Conservation (phyloP, 2,329 filamentous ascomycete species). For the Diaporthe vaccinii region DNA sequence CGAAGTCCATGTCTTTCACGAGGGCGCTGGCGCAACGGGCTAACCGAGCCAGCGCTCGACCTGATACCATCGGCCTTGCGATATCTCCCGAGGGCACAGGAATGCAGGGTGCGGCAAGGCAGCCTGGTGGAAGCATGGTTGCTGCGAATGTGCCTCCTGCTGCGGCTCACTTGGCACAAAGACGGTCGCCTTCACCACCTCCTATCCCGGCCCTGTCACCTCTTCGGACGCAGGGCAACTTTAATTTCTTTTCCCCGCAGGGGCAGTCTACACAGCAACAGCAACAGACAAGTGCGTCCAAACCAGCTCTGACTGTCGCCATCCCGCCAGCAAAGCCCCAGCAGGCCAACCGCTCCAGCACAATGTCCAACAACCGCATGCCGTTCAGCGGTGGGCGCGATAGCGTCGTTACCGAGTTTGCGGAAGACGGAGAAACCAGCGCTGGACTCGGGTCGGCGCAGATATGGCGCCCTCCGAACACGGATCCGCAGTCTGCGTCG, state of each 20-base stretch:
- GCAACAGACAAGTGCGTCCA: constrained; percentile 45
- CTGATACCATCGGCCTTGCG: constrained; percentile 60
- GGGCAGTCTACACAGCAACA: constrained; percentile 37
- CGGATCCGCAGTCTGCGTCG: constrained; percentile 59
- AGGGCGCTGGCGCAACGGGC: constrained; percentile 43
- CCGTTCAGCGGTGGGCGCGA: constrained; percentile 49
- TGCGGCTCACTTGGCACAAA: not conserved
- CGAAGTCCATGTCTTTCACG: constrained; percentile 44
- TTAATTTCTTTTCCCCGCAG: constrained; percentile 33
- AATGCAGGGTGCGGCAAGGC: constrained; percentile 12
- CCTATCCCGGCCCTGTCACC: constrained; percentile 36
- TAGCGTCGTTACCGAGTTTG: constrained; percentile 66
- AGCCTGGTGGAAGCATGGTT: constrained; percentile 40
- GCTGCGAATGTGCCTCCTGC: constrained; percentile 7
- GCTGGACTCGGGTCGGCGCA: constrained; percentile 51
- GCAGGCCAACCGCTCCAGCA: constrained; percentile 28
- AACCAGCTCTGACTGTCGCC: constrained; percentile 58
- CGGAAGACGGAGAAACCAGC: constrained; percentile 61
- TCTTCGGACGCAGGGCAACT: constrained; percentile 22
- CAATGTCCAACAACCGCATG: constrained; percentile 33
- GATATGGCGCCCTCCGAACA: constrained; percentile 65
- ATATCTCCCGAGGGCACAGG: constrained; percentile 53
- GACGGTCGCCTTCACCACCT: constrained; percentile 21
- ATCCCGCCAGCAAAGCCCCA: constrained; percentile 48
- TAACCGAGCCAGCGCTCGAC: constrained; percentile 48